Base-by-base conservation (phyloP, 2,329 filamentous ascomycete genomes). In the Aspergillus quadricinctus region DNA sequence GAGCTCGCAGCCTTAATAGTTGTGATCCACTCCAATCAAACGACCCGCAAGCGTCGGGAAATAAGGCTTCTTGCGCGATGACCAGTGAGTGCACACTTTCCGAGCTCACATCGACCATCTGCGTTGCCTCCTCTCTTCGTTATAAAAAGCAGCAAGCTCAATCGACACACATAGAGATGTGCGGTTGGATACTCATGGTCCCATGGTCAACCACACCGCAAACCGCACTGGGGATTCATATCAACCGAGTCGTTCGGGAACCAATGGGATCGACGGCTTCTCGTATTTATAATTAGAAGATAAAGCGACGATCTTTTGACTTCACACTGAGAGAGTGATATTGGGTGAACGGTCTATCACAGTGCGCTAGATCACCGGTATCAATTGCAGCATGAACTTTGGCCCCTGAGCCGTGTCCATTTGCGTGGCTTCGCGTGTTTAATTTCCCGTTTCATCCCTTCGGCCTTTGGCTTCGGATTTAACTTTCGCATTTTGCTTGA, bases 211-310 rank as follows among this genome's bases (percentile, higher is more conserved):
- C 9, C 4, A 19, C 49, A 17, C 9, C 9, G 29, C 49, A 17
- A 9, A 37, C 23, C 6, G 9, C 49, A 21, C 14, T 52, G 14
- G 29, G 28, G 49, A 19, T 21, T 45, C 40, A 57, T 23, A 2
- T 50, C 40, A 46, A 48, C n/a, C 5, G 6, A 52, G 28, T 11
- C 19, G 23, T 45, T 53, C 43, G 43, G 28, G 40, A 46, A 40
- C 48, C 56, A 54, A 56, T 56, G 9, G 29, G 56, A 62, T 54
- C 51, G 51, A 51, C 51, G 37, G 27, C 28, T 56, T 55, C 58
- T 61, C 60, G 60, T 62, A 53, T 62, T 61, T 59, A 62, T 61
- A 57, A 61, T 57, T 62, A 62, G 51, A 48, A 40, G 60, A 57
- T 23, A 25, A 51, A 50, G 49, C 19, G 56, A 54, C 55, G 53